Evolutionary conservation across 768 basidiomycete species (phyloP).

Genomic region (Trametes coccinea): DNA sequence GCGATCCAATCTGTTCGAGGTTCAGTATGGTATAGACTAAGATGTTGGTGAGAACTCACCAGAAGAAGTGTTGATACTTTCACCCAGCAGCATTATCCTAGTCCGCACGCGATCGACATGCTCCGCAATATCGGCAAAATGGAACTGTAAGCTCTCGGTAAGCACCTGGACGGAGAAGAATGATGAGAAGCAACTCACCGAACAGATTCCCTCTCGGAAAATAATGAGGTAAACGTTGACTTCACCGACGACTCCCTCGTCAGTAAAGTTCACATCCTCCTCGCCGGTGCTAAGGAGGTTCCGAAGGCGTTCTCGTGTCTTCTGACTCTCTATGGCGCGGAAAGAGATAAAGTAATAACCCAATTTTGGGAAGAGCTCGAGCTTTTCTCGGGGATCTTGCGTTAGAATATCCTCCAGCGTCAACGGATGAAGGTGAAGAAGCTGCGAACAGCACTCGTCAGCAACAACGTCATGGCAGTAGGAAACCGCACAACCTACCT

Average conservation of each 20-base stretch:
- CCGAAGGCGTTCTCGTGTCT: constrained; percentile 42
- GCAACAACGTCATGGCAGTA: neutral
- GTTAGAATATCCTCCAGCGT: constrained; percentile 93
- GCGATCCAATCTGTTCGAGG: constrained; percentile 81
- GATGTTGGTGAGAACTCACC: constrained; percentile 43
- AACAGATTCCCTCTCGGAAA: constrained; percentile 84
- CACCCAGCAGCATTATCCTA: constrained; percentile 63
- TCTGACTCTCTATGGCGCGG: constrained; percentile 69
- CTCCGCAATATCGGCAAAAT: constrained; percentile 85
- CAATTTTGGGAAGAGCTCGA: constrained; percentile 82
- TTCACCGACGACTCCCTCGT: constrained; percentile 59
- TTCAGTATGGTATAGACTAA: neutral
- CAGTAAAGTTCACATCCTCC: constrained; percentile 26
- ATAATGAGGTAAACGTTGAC: constrained; percentile 89
- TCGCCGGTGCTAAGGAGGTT: constrained; percentile 19
- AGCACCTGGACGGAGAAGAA: neutral
- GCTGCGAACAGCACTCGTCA: constrained; percentile 38
- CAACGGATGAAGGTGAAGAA: constrained; percentile 86
- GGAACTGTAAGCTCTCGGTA: constrained; percentile 58
- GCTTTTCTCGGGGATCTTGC: constrained; percentile 88
- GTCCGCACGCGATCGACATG: constrained; percentile 77
- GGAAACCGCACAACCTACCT: constrained; percentile 45
- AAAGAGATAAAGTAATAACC: constrained; percentile 94
- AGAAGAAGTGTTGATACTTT: constrained; percentile 67
- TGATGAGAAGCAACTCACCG: constrained; percentile 43